These are phyloP conservation scores for Colletotrichum cuscutae DNA, from an alignment of 2,329 filamentous ascomycete species.

Conservation along the genomic window DNA sequence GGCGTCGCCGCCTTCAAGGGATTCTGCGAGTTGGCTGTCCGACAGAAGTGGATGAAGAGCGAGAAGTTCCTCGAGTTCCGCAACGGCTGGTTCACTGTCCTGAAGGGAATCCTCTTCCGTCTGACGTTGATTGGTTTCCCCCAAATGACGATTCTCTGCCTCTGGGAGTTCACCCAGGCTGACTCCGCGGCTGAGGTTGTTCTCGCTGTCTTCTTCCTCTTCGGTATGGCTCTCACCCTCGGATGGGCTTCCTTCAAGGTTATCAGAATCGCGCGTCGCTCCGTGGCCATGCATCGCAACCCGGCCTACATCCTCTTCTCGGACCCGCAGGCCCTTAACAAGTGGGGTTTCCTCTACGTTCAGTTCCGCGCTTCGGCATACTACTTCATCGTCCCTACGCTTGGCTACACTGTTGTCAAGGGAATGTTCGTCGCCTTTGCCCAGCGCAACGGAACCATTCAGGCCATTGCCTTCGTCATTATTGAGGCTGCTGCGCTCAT, in stretches of 20 bases:
- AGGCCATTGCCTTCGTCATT: slow-evolving; percentile 84
- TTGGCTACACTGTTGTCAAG: slow-evolving; percentile 87
- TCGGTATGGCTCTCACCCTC: slow-evolving; percentile 81
- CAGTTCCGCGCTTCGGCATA: slow-evolving; percentile 96
- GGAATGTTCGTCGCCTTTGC: slow-evolving; percentile 87
- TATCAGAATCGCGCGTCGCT: slow-evolving; percentile 87
- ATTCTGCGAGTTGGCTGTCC: slow-evolving; percentile 79
- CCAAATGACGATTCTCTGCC: slow-evolving; percentile 87
- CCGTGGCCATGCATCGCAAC: slow-evolving; percentile 92
- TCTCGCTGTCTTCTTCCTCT: slow-evolving; percentile 87
- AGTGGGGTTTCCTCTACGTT: slow-evolving; percentile 98
- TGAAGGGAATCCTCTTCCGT: slow-evolving; percentile 94
- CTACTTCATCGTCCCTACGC: slow-evolving; percentile 88
- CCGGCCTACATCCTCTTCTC: slow-evolving; percentile 97
- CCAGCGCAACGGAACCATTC: slow-evolving; percentile 76
- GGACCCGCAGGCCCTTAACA: slow-evolving; percentile 92
- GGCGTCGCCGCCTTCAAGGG: slow-evolving; percentile 84
- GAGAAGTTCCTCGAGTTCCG: slow-evolving; percentile 95
- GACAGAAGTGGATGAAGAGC: slow-evolving; percentile 79
- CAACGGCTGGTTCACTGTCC: slow-evolving; percentile 90
- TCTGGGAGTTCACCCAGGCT: slow-evolving; percentile 90
- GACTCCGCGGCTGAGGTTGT: slow-evolving; percentile 90
- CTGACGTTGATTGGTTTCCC: slow-evolving; percentile 91
- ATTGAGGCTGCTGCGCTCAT: slow-evolving; percentile 85
- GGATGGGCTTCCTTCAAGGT: slow-evolving; percentile 92